Evolutionary conservation across 306 rosid species (phyloP).

Genomic region (Calophaca sinica): DNA sequence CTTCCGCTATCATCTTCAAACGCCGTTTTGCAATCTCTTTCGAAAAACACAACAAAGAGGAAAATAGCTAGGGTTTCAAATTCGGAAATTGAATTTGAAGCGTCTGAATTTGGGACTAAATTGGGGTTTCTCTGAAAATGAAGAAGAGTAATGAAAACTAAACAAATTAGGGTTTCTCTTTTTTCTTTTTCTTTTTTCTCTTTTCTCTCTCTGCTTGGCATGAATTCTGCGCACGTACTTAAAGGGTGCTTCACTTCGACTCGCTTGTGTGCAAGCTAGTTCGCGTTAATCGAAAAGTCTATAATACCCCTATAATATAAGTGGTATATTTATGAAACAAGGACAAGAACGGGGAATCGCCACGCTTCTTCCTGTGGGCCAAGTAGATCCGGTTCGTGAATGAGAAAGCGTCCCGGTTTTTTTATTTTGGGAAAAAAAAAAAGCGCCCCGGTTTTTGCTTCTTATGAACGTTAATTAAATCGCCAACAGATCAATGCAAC

Average conservation of each 20-base stretch:
- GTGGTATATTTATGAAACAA: constrained; percentile 35
- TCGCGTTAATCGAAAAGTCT: neutral
- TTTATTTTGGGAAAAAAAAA: no score
- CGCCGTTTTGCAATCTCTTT: constrained; percentile 2
- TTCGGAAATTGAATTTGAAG: constrained; percentile 28
- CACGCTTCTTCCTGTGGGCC: constrained; percentile 44
- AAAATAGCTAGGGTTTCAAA: constrained; percentile 18
- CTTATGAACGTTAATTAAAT: no score
- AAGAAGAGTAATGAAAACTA: no score
- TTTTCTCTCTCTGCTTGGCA: neutral
- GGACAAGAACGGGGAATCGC: constrained; percentile 8
- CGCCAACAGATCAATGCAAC: no score
- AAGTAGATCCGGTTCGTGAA: neutral
- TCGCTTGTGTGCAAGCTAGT: constrained; percentile 23
- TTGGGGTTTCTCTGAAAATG: neutral
- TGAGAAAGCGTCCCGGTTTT: no score
- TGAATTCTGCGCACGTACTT: constrained; percentile 2
- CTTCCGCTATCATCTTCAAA: constrained; percentile 61
- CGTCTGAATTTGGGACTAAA: constrained; percentile 4
- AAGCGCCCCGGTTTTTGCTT: no score
- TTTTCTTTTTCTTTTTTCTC: neutral
- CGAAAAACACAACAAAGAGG: neutral
- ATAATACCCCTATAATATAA: constrained; percentile 9
- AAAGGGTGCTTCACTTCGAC: constrained; percentile 31
- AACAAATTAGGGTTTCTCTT: neutral